Percentiles rank a stretch among this genome's conserved stretches.
phyloP scores from a whole-genome alignment of 805 yeast species.

The Teunomyces panamensis region DNA sequence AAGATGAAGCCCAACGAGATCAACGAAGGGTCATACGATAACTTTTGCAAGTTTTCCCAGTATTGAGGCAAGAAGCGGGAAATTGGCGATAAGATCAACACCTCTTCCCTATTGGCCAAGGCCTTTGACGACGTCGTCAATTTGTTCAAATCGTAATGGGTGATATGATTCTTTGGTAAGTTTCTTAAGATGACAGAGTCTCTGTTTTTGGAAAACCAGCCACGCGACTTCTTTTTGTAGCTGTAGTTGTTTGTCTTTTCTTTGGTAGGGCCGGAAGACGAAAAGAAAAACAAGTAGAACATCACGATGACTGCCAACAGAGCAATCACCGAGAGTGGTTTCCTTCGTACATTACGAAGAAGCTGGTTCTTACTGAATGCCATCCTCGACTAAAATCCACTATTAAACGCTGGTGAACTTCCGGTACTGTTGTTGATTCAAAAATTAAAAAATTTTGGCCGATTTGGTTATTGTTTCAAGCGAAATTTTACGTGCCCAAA shows the following conservation, averaged over 20 bases:
- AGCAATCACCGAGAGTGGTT: slow-evolving; percentile 46
- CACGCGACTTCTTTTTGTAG: slow-evolving; percentile 42
- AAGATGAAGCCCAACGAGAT: slow-evolving; percentile 89
- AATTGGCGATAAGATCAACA: slow-evolving; percentile 86
- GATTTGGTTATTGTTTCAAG: background rate
- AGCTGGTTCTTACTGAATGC: slow-evolving; percentile 26
- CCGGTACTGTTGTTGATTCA: background rate
- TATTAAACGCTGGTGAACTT: background rate
- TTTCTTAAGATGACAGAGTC: slow-evolving; percentile 58
- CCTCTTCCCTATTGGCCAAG: slow-evolving; percentile 72
- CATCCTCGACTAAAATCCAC: slow-evolving; percentile 8
- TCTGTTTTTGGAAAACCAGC: slow-evolving; percentile 49
- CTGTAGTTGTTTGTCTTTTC: slow-evolving; percentile 38
- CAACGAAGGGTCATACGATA: slow-evolving; percentile 80
- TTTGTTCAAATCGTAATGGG: slow-evolving; percentile 81
- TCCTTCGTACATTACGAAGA: slow-evolving; percentile 59
- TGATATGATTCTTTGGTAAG: slow-evolving; percentile 68
- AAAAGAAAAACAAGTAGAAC: slow-evolving; percentile 41
- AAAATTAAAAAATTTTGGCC: background rate
- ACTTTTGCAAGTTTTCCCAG: slow-evolving; percentile 77
- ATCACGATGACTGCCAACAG: slow-evolving; percentile 45
- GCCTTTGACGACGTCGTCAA: slow-evolving; percentile 72
- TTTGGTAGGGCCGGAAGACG: slow-evolving; percentile 11
- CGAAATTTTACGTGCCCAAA: background rate
- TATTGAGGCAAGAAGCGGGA: slow-evolving; percentile 80